Base-by-base conservation (phyloP, 225 moss, liverwort and hornwort genomes). In the Physcomitrellopsis africana region DNA sequence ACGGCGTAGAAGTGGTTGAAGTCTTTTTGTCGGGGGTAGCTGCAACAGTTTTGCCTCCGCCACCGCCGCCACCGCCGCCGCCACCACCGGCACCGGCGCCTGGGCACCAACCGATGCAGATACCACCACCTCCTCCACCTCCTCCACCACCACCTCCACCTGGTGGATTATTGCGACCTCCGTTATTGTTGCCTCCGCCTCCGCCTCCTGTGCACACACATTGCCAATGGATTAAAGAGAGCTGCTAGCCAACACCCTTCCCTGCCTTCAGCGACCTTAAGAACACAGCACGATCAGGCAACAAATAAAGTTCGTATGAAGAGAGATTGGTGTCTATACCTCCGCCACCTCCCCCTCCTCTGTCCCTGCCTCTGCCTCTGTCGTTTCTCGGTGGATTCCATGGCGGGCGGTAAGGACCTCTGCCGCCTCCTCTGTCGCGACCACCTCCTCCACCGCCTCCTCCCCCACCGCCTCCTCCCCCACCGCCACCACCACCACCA, bases 31-130 rank as follows among this genome's bases (percentile, higher is more conserved):
- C 3, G 0, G 32, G 5, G 4, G 4, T 37, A 37, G 32, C 32
- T 4, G 4, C 32, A 37, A 7, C 4, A 37, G 32, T 37, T 37
- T 37, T 37, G 32, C 32, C 32, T 37, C 32, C 7, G 32, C 77
- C 77, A 46, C 78, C 78, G 3, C 77, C 77, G 1, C 78, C 78
- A 1, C 72, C 78, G 0, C 78, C 78, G 9, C 72, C 72, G 0
- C 78, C 78, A 5, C 72, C 71, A 37, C 78, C 78, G 19, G 57
- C 47, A 11, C 76, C 76, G 2, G 51, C 55, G 46, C 78, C 78
- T 0, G 72, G 78, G 56, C 78, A 78, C 6, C 12, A 78, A 9
- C 78, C 78, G 5, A 78, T 42, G 72, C 78, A 78, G 3, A 78
- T 1, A 8, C 78, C 71, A 46, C 71, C 63, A 0, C 72, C 65